Percentiles rank a stretch among this genome's conserved stretches.
These are phyloP conservation scores for Erysiphe pulchra DNA, from an alignment of 2,329 filamentous ascomycete species.

Conservation along the genomic window DNA sequence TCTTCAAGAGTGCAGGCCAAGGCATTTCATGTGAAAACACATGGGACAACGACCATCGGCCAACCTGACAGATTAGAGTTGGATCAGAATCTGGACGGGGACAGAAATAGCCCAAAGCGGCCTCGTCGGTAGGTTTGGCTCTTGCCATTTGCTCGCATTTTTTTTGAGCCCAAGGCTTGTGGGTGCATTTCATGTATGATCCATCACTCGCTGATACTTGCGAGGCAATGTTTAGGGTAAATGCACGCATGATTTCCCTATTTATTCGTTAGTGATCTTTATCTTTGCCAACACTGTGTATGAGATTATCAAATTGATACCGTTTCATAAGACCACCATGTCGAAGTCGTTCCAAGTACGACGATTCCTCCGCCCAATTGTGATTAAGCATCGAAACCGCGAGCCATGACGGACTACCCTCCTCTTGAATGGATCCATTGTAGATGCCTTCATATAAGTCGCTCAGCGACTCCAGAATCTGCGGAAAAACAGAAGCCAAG, in stretches of 20 bases:
- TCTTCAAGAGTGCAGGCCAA: background rate
- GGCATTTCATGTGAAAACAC: background rate
- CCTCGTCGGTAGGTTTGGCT: background rate
- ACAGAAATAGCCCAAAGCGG: background rate
- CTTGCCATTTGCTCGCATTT: background rate
- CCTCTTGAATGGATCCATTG: background rate
- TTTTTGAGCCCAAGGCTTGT: background rate
- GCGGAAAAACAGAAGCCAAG: background rate
- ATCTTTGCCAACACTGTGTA: too few relatives aligned
- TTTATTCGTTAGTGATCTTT: background rate
- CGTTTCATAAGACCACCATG: background rate
- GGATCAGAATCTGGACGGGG: background rate
- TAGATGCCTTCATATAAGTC: background rate
- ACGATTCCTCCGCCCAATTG: background rate
- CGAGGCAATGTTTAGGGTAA: conserved; percentile 1
- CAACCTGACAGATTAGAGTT: background rate
- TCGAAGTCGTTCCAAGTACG: background rate
- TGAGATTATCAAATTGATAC: too few relatives aligned
- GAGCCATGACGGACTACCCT: background rate
- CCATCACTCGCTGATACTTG: conserved; percentile 1
- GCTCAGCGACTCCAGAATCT: background rate
- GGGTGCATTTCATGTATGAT: conserved; percentile 2
- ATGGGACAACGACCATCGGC: background rate
- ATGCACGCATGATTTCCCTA: conserved; percentile 1
- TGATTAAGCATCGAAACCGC: background rate